A percentile compares a stretch with the other conserved stretches of the same genome.
Conservation (phyloP, 148 eudicot genomes). For the Rhododendron mucronatum region DNA sequence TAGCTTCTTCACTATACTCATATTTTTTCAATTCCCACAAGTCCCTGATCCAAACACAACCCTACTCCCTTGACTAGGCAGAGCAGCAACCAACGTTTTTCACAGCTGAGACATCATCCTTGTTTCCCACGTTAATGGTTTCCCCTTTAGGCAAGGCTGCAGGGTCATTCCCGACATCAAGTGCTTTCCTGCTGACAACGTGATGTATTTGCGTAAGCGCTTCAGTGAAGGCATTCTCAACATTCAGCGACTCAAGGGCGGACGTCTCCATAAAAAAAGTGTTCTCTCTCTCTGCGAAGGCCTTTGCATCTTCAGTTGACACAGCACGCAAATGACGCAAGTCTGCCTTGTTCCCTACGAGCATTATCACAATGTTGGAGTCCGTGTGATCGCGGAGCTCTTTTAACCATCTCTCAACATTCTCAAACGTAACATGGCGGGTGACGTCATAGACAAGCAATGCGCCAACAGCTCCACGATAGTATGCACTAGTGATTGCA, state of each 20-base stretch:
- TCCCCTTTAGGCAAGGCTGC: constrained; percentile 38
- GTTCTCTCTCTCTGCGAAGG: constrained; percentile 37
- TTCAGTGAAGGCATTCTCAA: constrained; percentile 41
- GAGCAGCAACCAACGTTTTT: constrained; percentile 46
- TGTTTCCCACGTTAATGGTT: constrained; percentile 36
- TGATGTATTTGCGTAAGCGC: constrained; percentile 41
- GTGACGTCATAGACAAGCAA: constrained; percentile 47
- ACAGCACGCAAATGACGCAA: constrained; percentile 48
- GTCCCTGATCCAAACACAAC: not conserved
- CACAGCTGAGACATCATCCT: constrained; percentile 43
- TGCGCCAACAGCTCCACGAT: constrained; percentile 54
- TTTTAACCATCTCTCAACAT: constrained; percentile 49
- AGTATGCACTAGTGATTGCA: constrained; percentile 55
- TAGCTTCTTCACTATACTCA: not conserved
- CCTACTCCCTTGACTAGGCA: constrained; percentile 10
- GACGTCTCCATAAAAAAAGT: constrained; percentile 49
- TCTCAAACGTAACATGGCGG: constrained; percentile 41
- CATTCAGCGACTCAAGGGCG: constrained; percentile 46
- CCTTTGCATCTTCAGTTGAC: constrained; percentile 41
- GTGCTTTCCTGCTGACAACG: constrained; percentile 40
- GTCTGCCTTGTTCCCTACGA: constrained; percentile 47
- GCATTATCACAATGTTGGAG: constrained; percentile 43
- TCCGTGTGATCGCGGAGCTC: constrained; percentile 51
- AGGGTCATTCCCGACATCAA: constrained; percentile 34
- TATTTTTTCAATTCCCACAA: not conserved